Percentiles rank a stretch among this genome's conserved stretches.
Conservation (phyloP, 495 filamentous ascomycete species). For the Penicillium turbatum region DNA sequence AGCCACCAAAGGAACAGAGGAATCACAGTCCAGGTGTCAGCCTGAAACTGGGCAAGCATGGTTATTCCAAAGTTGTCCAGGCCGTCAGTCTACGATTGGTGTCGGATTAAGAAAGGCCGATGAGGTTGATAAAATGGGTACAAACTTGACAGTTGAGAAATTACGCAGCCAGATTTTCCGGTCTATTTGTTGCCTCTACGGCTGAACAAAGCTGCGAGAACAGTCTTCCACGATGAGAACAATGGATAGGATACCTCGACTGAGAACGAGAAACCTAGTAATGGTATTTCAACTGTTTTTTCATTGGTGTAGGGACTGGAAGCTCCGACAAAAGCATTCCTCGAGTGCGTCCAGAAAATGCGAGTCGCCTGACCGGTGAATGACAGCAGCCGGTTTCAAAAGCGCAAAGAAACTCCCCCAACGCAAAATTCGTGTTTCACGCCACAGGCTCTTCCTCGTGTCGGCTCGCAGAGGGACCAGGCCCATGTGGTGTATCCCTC, state of each 20-base stretch:
- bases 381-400: slow-evolving; percentile 24
- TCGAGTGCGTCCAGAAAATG: slow-evolving; percentile 32
- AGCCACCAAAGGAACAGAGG: neutral
- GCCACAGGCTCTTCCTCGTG: slow-evolving; percentile 26
- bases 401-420: slow-evolving; percentile 28
- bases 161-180: neutral
- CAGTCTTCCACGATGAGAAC: slow-evolving; percentile 1
- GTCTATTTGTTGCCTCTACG: neutral
- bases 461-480: slow-evolving; percentile 37
- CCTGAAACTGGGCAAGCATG: too few relatives aligned
- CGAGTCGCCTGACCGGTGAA: slow-evolving; percentile 35
- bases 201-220: neutral
- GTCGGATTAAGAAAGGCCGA: neutral
- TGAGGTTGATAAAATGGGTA: neutral
- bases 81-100: neutral
- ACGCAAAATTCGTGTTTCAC: slow-evolving; percentile 7
- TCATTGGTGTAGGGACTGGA: slow-evolving; percentile 36
- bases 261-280: slow-evolving; percentile 15
- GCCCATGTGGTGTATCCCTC: slow-evolving; percentile 23
- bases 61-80: neutral
- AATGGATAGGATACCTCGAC: slow-evolving; percentile 10
- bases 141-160: neutral
- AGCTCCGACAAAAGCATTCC: slow-evolving; percentile 35
- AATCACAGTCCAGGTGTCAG: too few relatives aligned
- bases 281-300: slow-evolving; percentile 45